Evolutionary conservation across 2,329 filamentous ascomycete genomes (phyloP).

Genomic region (Penicillium paneum): DNA sequence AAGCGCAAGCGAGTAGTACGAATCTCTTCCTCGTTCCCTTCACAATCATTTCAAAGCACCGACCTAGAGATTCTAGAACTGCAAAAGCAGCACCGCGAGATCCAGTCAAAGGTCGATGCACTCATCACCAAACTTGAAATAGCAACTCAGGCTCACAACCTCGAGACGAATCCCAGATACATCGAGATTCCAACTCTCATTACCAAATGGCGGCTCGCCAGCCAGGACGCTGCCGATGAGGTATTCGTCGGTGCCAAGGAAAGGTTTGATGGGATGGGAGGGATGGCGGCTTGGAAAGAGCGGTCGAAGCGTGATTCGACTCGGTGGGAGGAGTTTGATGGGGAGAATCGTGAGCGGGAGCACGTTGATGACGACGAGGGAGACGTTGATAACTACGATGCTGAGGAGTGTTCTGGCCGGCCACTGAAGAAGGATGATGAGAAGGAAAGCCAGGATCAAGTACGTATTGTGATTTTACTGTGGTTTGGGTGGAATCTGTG

Average conservation of each 20-base stretch:
- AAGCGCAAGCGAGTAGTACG: slow-evolving; percentile 7
- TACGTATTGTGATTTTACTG: background rate
- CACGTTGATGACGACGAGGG: slow-evolving; percentile 32
- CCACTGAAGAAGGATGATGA: slow-evolving; percentile 26
- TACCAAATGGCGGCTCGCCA: slow-evolving; percentile 59
- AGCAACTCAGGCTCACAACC: slow-evolving; percentile 52
- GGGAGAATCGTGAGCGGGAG: slow-evolving; percentile 39
- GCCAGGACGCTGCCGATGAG: slow-evolving; percentile 64
- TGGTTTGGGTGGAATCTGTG: background rate
- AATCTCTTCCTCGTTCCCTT: slow-evolving; percentile 8
- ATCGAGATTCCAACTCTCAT: slow-evolving; percentile 56
- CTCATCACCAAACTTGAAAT: slow-evolving; percentile 48
- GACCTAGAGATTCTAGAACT: slow-evolving; percentile 31
- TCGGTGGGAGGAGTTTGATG: slow-evolving; percentile 36
- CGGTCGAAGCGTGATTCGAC: slow-evolving; percentile 47
- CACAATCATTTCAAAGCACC: slow-evolving; percentile 8
- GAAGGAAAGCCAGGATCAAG: slow-evolving; percentile 37
- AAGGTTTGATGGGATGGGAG: slow-evolving; percentile 61
- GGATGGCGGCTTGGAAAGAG: slow-evolving; percentile 56
- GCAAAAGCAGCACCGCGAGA: slow-evolving; percentile 35
- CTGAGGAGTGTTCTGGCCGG: slow-evolving; percentile 35
- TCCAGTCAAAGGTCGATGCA: slow-evolving; percentile 33
- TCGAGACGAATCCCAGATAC: slow-evolving; percentile 48
- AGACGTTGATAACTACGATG: slow-evolving; percentile 29
- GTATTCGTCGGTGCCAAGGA: slow-evolving; percentile 61